Evolutionary conservation across 164 flowering plant species (phyloP).

Genomic region (Dillenia turbinata): DNA sequence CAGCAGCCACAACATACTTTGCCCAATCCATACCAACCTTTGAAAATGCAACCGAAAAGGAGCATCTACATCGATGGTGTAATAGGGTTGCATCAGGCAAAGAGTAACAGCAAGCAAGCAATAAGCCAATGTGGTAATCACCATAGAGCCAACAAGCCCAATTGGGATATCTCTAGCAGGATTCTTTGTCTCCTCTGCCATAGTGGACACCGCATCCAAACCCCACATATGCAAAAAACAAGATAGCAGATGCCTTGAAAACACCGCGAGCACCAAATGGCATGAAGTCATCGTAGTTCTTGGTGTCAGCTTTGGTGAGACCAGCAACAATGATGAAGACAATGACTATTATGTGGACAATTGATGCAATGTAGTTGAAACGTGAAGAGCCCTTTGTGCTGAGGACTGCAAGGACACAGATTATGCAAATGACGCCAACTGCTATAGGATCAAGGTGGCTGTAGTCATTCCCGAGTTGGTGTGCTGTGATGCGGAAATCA

Average conservation of each 20-base stretch:
- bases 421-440: constrained; percentile 20
- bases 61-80: constrained; percentile 30
- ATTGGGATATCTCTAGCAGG: constrained; percentile 64
- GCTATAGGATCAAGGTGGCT: constrained; percentile 62
- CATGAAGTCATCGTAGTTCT: constrained; percentile 31
- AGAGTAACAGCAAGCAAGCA: constrained; percentile 45
- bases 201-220: constrained; percentile 63
- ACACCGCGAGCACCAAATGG: constrained; percentile 52
- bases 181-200: constrained; percentile 74
- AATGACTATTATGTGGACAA: constrained; percentile 35
- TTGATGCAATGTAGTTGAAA: constrained; percentile 47
- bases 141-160: constrained; percentile 65
- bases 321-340: constrained; percentile 55
- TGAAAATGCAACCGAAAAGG: constrained; percentile 50
- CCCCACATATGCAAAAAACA: constrained; percentile 60
- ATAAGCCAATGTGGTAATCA: constrained; percentile 28
- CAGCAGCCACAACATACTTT: constrained; percentile 45
- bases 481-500: constrained; percentile 32
- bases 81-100: constrained; percentile 47
- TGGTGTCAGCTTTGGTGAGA: constrained; percentile 34
- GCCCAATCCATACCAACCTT: constrained; percentile 51
- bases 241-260: constrained; percentile 54
- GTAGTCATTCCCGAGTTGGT: constrained; percentile 30
- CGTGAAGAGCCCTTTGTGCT: constrained; percentile 56
- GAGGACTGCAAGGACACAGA: constrained; percentile 24